Percentiles rank a stretch among this genome's conserved stretches.
Conservation (phyloP, 2,329 filamentous ascomycete species). For the Paecilomyces niveus region DNA sequence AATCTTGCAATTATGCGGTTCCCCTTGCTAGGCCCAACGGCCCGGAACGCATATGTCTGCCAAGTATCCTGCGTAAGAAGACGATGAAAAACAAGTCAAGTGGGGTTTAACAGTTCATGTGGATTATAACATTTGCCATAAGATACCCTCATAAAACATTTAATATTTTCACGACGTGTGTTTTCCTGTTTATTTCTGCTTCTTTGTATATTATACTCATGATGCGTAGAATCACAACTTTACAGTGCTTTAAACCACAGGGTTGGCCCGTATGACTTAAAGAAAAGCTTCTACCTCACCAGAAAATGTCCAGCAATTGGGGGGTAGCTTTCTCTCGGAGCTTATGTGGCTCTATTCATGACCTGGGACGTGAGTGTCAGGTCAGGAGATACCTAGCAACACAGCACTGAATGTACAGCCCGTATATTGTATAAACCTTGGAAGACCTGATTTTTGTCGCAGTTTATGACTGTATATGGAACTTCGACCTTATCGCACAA, state of each 20-base stretch:
- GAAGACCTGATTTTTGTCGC: background rate
- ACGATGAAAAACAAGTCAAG: background rate
- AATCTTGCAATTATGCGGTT: background rate
- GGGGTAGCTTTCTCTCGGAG: background rate
- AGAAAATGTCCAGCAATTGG: background rate
- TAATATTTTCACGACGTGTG: background rate
- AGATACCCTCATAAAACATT: background rate
- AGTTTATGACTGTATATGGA: background rate
- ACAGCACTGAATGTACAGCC: background rate
- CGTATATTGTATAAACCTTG: background rate
- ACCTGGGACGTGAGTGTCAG: background rate
- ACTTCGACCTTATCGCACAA: background rate
- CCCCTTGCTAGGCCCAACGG: background rate
- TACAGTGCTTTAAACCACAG: background rate
- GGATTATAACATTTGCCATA: background rate
- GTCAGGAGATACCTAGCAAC: background rate
- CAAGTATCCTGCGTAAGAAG: background rate
- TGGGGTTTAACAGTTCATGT: background rate
- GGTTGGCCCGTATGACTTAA: background rate
- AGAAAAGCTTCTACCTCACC: background rate
- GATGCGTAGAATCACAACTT: background rate
- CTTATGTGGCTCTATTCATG: background rate
- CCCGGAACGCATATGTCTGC: background rate
- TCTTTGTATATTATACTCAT: background rate
- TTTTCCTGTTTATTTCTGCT: background rate